Conservation (phyloP, 768 basidiomycete species). For the Tylopilus rubrobrunneus region DNA sequence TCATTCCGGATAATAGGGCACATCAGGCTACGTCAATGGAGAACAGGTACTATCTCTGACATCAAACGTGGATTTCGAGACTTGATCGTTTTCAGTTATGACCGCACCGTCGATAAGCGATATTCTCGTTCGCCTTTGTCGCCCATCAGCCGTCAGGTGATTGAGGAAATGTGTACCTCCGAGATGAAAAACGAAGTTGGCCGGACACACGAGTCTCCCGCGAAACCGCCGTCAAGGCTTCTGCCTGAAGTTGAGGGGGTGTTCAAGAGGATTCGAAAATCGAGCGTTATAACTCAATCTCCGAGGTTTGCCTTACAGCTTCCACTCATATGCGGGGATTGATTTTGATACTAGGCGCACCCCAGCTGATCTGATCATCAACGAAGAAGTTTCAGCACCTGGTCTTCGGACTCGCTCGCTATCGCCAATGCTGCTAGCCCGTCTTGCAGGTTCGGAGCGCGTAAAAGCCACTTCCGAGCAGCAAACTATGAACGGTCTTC, state of each 20-base stretch:
- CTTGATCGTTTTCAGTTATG: neutral
- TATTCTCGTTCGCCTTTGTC: no score
- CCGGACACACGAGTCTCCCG: neutral
- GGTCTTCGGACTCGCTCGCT: neutral
- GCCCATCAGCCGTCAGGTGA: no score
- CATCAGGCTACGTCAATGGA: neutral
- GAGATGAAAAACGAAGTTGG: neutral
- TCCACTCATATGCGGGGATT: no score
- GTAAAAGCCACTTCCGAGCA: neutral
- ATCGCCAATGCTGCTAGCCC: no score
- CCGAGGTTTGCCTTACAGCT: conserved; percentile 6
- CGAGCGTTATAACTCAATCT: neutral
- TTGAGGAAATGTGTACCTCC: conserved; percentile 13
- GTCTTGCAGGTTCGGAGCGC: no score
- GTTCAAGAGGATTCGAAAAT: neutral
- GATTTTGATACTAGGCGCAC: conserved; percentile 7
- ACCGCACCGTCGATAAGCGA: neutral
- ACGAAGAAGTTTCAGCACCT: neutral
- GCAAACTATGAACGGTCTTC: neutral
- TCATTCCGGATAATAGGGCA: conserved; percentile 9
- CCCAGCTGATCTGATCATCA: neutral
- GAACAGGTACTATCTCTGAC: neutral
- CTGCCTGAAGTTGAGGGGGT: neutral
- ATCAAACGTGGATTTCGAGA: neutral
- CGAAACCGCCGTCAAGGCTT: neutral